Evolutionary conservation across 768 basidiomycete species (phyloP).

Genomic region (Leucocoprinus leucothites): DNA sequence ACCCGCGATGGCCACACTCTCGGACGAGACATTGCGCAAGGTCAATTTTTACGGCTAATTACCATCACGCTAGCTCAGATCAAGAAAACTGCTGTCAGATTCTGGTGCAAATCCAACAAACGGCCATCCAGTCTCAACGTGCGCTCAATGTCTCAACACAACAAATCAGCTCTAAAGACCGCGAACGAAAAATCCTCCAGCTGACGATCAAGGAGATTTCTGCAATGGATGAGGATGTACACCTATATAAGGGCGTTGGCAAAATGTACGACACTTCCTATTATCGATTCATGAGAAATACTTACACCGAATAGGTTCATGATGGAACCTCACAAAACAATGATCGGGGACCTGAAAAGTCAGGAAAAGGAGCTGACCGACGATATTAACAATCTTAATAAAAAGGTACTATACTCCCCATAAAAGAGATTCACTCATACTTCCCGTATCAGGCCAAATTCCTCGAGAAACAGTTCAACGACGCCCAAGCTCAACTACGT

Average conservation of each 20-base stretch:
- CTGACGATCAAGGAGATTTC: conserved; percentile 84
- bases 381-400: conserved; percentile 76
- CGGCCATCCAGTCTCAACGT: conserved; percentile 81
- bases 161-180: conserved; percentile 77
- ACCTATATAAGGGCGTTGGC: conserved; percentile 91
- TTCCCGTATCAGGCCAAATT: conserved; percentile 64
- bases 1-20: conserved; percentile 49
- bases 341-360: conserved; percentile 70
- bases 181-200: conserved; percentile 86
- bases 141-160: conserved; percentile 71
- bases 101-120: conserved; percentile 88
- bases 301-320: conserved; percentile 66
- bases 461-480: conserved; percentile 90
- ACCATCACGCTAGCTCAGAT: conserved; percentile 14
- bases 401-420: conserved; percentile 58
- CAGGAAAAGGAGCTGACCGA: conserved; percentile 85
- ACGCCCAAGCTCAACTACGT: conserved; percentile 81
- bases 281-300: conserved; percentile 1
- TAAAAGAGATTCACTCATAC: background rate
- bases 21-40: conserved; percentile 83
- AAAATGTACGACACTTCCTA: conserved; percentile 72
- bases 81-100: conserved; percentile 50
- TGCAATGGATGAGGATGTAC: conserved; percentile 66
- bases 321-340: conserved; percentile 73
- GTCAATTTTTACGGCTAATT: conserved; percentile 32